Conservation (phyloP, 331 rosid species). For the Cydonia oblonga region DNA sequence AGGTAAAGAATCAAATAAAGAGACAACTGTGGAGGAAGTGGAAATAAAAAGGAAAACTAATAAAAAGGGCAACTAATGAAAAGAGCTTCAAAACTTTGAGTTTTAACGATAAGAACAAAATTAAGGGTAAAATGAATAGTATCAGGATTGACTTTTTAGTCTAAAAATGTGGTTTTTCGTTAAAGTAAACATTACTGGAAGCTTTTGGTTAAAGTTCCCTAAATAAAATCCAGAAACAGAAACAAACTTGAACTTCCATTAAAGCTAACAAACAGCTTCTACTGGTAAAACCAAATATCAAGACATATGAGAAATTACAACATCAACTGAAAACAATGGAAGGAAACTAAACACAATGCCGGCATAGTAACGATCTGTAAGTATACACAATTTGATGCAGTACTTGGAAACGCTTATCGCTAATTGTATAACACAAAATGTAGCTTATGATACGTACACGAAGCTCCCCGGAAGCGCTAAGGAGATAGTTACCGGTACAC, state of each 20-base stretch:
- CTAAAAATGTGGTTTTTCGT: no score
- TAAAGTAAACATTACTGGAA: no score
- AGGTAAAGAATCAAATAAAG: no score
- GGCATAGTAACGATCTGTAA: not conserved
- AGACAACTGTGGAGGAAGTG: no score
- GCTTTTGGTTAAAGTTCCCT: no score
- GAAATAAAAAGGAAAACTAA: no score
- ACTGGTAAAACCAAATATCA: not conserved
- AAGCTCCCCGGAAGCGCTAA: not conserved
- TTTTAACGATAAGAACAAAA: no score
- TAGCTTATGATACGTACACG: not conserved
- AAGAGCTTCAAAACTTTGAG: no score
- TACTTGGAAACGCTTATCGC: not conserved
- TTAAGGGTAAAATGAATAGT: no score
- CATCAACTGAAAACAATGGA: slow-evolving; percentile 10
- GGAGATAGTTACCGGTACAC: not conserved
- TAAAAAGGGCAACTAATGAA: no score
- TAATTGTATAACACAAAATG: not conserved
- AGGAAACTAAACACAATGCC: not conserved
- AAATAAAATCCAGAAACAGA: not conserved
- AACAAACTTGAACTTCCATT: not conserved
- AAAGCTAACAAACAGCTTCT: slow-evolving; percentile 7
- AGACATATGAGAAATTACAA: slow-evolving; percentile 7
- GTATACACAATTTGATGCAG: slow-evolving; percentile 12
- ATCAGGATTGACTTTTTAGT: no score